A percentile compares a stretch with the other conserved stretches of the same genome.
These are phyloP conservation scores for Globisporangium heterothallicum DNA, from an alignment of 352 stramenopile genomes.

Conservation along the genomic window DNA sequence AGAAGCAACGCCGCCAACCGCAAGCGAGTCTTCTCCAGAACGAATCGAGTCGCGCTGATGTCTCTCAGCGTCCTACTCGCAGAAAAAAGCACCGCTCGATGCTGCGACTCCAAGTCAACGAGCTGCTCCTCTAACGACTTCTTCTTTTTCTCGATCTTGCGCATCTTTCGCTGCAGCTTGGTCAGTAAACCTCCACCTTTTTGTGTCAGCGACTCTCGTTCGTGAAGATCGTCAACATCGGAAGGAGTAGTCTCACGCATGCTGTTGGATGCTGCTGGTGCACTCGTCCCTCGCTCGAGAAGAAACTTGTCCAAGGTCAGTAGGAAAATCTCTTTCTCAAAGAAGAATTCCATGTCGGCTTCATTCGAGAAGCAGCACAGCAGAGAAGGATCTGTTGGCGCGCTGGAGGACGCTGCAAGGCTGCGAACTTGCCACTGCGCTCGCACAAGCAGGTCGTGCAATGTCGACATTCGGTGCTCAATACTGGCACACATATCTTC, in stretches of 20 bases:
- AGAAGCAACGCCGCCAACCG: slow-evolving; percentile 27
- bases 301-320: slow-evolving; percentile 23
- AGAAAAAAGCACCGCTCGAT: slow-evolving; percentile 26
- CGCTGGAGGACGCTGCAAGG: not conserved
- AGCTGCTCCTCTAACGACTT: slow-evolving; percentile 28
- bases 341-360: slow-evolving; percentile 43
- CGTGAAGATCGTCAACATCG: not conserved
- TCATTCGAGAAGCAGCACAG: slow-evolving; percentile 40
- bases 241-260: no score
- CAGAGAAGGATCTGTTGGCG: slow-evolving; percentile 11
- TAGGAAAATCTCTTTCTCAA: slow-evolving; percentile 36
- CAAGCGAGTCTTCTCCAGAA: slow-evolving; percentile 29
- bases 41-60: slow-evolving; percentile 27
- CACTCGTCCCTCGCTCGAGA: slow-evolving; percentile 1
- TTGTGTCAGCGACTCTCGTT: slow-evolving; percentile 9
- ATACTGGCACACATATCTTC: slow-evolving; percentile 30
- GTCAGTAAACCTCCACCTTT: slow-evolving; percentile 17
- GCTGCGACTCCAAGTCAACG: slow-evolving; percentile 14
- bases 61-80: slow-evolving; percentile 11
- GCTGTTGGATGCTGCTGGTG: slow-evolving; percentile 3
- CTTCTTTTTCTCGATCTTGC: slow-evolving; percentile 51
- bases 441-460: slow-evolving; percentile 23
- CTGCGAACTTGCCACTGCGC: slow-evolving; percentile 18
- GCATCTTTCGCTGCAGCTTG: slow-evolving; percentile 42
- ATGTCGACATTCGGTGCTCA: slow-evolving; percentile 29